Conservation (phyloP, 306 rosid genomes). For the Adenanthera pavonina region DNA sequence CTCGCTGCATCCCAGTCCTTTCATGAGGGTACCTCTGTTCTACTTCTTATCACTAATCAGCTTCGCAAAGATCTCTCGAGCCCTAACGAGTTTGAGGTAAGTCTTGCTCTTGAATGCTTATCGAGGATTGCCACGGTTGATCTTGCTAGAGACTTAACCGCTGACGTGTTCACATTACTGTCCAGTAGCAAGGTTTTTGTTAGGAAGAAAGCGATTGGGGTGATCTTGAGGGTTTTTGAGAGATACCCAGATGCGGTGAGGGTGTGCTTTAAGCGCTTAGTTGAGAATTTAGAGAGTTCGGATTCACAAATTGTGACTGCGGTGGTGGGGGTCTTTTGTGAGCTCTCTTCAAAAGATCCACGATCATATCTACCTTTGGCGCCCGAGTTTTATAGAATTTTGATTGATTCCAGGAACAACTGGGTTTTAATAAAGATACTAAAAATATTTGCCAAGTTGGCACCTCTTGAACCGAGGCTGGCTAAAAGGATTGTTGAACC, state of each 20-base stretch:
- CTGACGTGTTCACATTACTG: conserved; percentile 73
- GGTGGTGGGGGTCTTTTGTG: conserved; percentile 86
- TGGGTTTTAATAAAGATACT: conserved; percentile 87
- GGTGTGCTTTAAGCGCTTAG: conserved; percentile 90
- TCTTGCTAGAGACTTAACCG: conserved; percentile 85
- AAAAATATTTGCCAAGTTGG: conserved; percentile 81
- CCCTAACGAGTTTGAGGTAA: conserved; percentile 65
- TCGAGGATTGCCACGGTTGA: conserved; percentile 76
- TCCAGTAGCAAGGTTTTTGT: conserved; percentile 61
- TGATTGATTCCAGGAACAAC: conserved; percentile 81
- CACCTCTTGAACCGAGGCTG: conserved; percentile 69
- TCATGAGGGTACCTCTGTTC: conserved; percentile 66
- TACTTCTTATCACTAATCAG: conserved; percentile 91
- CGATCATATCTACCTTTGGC: conserved; percentile 83
- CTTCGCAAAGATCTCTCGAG: conserved; percentile 85
- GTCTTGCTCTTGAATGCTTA: conserved; percentile 76
- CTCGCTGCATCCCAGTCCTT: conserved; percentile 82
- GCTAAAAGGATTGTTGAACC: conserved; percentile 70
- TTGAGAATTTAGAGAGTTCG: conserved; percentile 76
- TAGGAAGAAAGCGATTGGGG: conserved; percentile 78
- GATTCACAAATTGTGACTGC: conserved; percentile 67
- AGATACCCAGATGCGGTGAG: conserved; percentile 84
- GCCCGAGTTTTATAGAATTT: conserved; percentile 78
- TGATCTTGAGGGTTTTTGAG: conserved; percentile 71
- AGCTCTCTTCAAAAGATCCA: conserved; percentile 72